Evolutionary conservation across 2,329 filamentous ascomycete genomes (phyloP).

Genomic region (Lachnellula subtilissima): DNA sequence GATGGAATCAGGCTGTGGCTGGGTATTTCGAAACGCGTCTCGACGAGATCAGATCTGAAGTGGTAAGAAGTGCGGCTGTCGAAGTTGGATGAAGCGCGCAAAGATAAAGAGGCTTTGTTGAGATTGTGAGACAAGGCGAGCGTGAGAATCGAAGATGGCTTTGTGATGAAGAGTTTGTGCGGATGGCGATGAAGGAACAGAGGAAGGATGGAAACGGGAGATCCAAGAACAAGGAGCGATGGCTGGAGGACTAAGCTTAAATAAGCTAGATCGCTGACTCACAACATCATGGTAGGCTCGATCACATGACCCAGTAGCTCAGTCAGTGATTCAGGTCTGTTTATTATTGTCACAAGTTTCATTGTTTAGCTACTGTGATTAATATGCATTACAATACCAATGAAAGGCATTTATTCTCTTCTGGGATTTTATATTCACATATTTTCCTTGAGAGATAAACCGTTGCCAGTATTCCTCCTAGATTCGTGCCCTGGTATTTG

Average conservation of each 20-base stretch:
- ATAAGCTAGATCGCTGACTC: no score
- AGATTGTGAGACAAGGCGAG: slow-evolving; percentile 6
- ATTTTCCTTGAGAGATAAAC: background rate
- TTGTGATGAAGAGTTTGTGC: background rate
- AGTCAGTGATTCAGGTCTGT: no score
- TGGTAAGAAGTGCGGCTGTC: slow-evolving; percentile 24
- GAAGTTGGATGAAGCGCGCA: slow-evolving; percentile 27
- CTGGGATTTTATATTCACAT: background rate
- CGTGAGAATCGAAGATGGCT: slow-evolving; percentile 19
- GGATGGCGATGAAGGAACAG: slow-evolving; percentile 10
- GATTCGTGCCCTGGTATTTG: background rate
- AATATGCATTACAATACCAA: no score
- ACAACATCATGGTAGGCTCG: no score
- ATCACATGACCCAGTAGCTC: no score
- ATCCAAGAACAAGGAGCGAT: background rate
- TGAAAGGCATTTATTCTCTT: no score
- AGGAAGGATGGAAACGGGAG: background rate
- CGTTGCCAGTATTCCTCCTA: background rate
- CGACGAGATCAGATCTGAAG: slow-evolving; percentile 5
- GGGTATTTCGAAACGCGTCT: slow-evolving; percentile 22
- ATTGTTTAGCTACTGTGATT: no score
- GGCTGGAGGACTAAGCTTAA: no score
- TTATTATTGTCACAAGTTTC: no score
- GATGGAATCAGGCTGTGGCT: slow-evolving; percentile 24
- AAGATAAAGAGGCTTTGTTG: slow-evolving; percentile 1